phyloP scores from a whole-genome alignment of 1,284 basidiomycete species.

The Boletus semigastroideus region DNA sequence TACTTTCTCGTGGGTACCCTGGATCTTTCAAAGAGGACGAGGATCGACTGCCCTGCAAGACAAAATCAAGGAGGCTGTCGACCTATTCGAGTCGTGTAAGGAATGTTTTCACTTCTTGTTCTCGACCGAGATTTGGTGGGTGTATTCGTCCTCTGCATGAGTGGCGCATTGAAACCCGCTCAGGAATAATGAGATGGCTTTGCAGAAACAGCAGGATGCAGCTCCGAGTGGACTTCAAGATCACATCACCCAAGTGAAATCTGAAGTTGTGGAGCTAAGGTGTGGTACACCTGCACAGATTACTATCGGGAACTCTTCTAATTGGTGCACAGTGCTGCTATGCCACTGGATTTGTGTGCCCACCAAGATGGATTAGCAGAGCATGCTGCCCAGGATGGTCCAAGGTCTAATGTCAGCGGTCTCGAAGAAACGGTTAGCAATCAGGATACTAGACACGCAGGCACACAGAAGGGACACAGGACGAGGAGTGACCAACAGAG shows the following conservation, averaged over 20 bases:
- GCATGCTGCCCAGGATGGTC: background rate
- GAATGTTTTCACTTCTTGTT: constrained; percentile 4
- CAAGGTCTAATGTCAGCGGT: too few species aligned
- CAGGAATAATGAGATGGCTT: background rate
- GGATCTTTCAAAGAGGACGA: background rate
- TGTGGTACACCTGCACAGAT: background rate
- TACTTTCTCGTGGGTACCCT: background rate
- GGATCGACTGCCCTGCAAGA: background rate
- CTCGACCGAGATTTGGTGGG: constrained; percentile 1
- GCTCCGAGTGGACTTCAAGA: background rate
- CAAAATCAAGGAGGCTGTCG: background rate
- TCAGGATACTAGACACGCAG: background rate
- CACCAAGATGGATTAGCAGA: too few species aligned
- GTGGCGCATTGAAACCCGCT: too few species aligned
- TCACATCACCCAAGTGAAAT: background rate
- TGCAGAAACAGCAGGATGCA: background rate
- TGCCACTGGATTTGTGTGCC: background rate
- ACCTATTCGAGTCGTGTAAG: constrained; percentile 2
- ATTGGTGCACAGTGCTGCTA: background rate
- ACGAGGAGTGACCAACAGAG: background rate
- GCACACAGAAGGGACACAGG: background rate
- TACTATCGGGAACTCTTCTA: background rate
- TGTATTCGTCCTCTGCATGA: background rate
- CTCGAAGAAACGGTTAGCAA: background rate
- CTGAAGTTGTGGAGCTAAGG: background rate